Conservation (phyloP, 495 filamentous ascomycete genomes). For the Halenospora varia region DNA sequence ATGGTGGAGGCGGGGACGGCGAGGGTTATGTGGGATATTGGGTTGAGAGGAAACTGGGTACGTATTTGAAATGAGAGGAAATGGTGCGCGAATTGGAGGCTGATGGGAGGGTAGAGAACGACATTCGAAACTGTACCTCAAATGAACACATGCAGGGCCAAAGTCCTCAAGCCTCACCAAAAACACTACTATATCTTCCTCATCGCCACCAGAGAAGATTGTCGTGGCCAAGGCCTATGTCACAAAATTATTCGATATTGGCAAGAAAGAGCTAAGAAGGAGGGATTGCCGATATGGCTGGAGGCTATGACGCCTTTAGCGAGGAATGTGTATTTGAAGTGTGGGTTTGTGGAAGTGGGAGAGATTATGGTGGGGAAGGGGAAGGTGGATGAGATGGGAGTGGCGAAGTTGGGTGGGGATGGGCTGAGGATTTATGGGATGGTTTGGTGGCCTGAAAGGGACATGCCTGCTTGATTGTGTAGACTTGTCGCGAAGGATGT, state of each 20-base stretch:
- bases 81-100: too few relatives aligned
- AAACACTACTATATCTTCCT: conserved; percentile 19
- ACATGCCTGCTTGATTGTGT: too few relatives aligned
- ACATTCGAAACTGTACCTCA: background rate
- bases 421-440: conserved; percentile 16
- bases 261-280: conserved; percentile 5
- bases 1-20: background rate
- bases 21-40: conserved; percentile 13
- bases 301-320: conserved; percentile 9
- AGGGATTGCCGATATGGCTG: conserved; percentile 18
- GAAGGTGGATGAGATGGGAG: conserved; percentile 7
- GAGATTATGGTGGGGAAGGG: conserved; percentile 15
- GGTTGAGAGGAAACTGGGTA: conserved; percentile 1
- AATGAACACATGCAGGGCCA: background rate
- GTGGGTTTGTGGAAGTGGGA: conserved; percentile 9
- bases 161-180: background rate
- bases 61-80: background rate
- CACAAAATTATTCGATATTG: conserved; percentile 1
- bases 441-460: conserved; percentile 18
- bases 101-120: conserved; percentile 2
- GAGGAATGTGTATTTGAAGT: conserved; percentile 2
- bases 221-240: conserved; percentile 3
- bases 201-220: background rate
- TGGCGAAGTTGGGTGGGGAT: background rate
- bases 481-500: too few relatives aligned